A percentile compares a stretch with the other conserved stretches of the same genome.
These are phyloP conservation scores for Clonostachys solani DNA, from an alignment of 2,329 filamentous ascomycete species.

Conservation along the genomic window DNA sequence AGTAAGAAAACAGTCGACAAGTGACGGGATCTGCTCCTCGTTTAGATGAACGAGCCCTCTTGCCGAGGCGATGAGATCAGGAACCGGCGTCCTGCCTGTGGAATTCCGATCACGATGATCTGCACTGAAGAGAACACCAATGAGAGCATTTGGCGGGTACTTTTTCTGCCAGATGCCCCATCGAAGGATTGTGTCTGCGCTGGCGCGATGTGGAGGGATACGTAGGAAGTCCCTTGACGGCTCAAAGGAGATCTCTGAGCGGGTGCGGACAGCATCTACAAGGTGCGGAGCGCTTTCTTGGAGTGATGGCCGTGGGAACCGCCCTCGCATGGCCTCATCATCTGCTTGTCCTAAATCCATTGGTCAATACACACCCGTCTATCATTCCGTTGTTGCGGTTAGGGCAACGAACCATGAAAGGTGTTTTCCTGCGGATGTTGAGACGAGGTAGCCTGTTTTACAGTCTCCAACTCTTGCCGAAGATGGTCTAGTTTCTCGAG, in stretches of 20 bases:
- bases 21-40: slow-evolving; percentile 12
- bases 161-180: slow-evolving; percentile 9
- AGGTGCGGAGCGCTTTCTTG: not conserved
- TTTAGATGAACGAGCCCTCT: slow-evolving; percentile 7
- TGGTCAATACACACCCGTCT: too few species aligned
- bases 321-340: not conserved
- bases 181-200: slow-evolving; percentile 9
- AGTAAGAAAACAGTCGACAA: slow-evolving; percentile 14
- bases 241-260: slow-evolving; percentile 2
- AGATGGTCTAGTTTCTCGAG: slow-evolving; percentile 9
- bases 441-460: slow-evolving; percentile 1
- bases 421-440: not conserved
- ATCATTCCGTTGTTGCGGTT: not conserved
- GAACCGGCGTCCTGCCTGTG: not conserved
- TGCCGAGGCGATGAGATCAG: slow-evolving; percentile 3
- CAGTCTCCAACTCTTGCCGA: slow-evolving; percentile 6
- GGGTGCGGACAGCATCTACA: not conserved
- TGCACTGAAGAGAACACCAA: slow-evolving; percentile 7
- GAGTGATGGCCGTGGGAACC: slow-evolving; percentile 1
- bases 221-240: slow-evolving; percentile 10
- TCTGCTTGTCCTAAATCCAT: too few species aligned
- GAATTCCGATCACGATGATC: not conserved
- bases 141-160: slow-evolving; percentile 8
- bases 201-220: slow-evolving; percentile 11
- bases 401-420: not conserved